These are phyloP conservation scores for Aspergillus costaricaensis DNA, from an alignment of 2,329 filamentous ascomycete species.

Conservation along the genomic window DNA sequence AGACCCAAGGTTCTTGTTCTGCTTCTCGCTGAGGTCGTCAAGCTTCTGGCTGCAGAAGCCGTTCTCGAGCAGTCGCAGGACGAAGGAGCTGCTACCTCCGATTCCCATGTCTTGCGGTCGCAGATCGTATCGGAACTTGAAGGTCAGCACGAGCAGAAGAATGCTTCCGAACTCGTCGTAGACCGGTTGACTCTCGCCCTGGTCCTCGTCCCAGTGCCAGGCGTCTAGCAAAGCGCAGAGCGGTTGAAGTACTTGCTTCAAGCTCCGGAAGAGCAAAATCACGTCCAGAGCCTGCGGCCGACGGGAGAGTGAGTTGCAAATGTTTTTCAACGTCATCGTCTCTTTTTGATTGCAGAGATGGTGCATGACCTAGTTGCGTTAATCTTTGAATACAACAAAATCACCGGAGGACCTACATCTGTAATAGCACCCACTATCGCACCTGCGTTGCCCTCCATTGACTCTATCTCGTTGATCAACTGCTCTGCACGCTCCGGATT, in stretches of 20 bases:
- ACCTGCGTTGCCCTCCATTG: constrained; percentile 87
- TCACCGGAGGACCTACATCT: constrained; percentile 54
- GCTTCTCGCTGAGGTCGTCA: constrained; percentile 56
- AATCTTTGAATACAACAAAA: constrained; percentile 3
- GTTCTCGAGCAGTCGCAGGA: constrained; percentile 55
- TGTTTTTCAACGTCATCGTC: constrained; percentile 63
- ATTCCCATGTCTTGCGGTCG: constrained; percentile 56
- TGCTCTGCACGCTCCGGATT: constrained; percentile 75
- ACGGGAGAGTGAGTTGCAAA: constrained; percentile 60
- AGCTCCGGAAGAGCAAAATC: constrained; percentile 61
- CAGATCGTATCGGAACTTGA: constrained; percentile 60
- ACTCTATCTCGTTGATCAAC: constrained; percentile 78
- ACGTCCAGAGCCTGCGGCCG: constrained; percentile 60
- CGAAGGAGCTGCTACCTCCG: constrained; percentile 53
- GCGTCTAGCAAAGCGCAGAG: constrained; percentile 60
- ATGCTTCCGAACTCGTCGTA: constrained; percentile 68
- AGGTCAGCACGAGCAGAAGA: constrained; percentile 59
- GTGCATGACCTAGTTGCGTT: constrained; percentile 49
- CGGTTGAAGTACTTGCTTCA: constrained; percentile 58
- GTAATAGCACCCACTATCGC: constrained; percentile 78
- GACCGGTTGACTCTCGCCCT: constrained; percentile 64
- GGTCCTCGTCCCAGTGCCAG: constrained; percentile 67
- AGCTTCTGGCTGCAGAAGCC: constrained; percentile 50
- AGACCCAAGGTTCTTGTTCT: constrained; percentile 57
- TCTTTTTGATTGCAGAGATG: constrained; percentile 61